Conservation (phyloP, 2,329 filamentous ascomycete genomes). For the Chaetoscypha palmicola region DNA sequence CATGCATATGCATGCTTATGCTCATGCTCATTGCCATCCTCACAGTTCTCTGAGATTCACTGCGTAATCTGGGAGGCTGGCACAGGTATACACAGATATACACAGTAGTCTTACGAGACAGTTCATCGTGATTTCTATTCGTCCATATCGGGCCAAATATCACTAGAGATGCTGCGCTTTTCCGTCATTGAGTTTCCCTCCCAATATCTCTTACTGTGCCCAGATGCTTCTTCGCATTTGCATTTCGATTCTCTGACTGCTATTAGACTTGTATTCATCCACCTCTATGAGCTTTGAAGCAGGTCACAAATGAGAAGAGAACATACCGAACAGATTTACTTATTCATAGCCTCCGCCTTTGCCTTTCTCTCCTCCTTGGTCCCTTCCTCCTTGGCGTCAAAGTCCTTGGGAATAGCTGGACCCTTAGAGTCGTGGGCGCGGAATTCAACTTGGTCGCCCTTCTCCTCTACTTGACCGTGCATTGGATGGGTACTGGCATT, state of each 20-base stretch:
- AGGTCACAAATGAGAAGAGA: background rate
- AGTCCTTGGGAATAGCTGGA: constrained; percentile 47
- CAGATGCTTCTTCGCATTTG: too few species aligned
- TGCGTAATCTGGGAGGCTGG: too few species aligned
- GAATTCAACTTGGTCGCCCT: constrained; percentile 42
- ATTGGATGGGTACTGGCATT: constrained; percentile 32
- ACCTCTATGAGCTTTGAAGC: background rate
- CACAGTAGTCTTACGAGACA: too few species aligned
- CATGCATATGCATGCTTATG: background rate
- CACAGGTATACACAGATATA: too few species aligned
- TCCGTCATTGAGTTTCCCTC: too few species aligned
- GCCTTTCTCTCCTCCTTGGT: constrained; percentile 62
- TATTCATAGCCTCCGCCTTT: constrained; percentile 60
- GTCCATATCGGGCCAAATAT: too few species aligned
- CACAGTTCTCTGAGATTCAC: background rate
- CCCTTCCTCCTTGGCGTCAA: constrained; percentile 49
- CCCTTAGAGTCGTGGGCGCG: constrained; percentile 48
- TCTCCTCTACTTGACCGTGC: constrained; percentile 33
- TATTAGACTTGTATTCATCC: background rate
- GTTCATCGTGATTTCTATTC: too few species aligned
- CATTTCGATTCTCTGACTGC: too few species aligned
- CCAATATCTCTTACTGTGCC: too few species aligned
- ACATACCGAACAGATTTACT: constrained; percentile 33
- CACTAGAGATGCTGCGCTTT: too few species aligned
- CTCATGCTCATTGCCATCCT: background rate